Evolutionary conservation across 306 rosid species (phyloP), one percentile per base, ranked within the genome.

Genomic region (Lathyrus oleraceus): DNA sequence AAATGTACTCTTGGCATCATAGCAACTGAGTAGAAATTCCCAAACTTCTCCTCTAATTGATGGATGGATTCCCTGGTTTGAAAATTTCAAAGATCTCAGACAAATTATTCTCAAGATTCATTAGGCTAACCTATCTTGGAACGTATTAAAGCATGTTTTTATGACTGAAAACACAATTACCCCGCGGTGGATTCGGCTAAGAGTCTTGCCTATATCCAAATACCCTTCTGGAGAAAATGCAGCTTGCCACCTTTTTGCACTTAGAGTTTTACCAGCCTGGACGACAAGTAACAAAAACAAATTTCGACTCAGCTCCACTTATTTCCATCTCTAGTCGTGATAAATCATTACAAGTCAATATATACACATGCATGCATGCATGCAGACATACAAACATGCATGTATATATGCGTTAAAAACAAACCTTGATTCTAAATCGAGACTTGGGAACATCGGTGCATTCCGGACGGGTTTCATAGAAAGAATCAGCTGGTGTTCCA

Each of bases 31-130:
- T 69, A 95, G 84, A 86, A 91, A 95, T 63, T 95, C 97, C 97
- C 99, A 95, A 42, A 95, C 99, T 87, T 95, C 99, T 79, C 99
- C 99, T 81, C 99, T 87, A 45, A 95, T 91, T 70, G 92, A 70
- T 71, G 99, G 99, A 78, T 95, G 99, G 53, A 95, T 82, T 64
- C 99, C 99, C 99, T 95, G 66, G 54, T 75, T 81, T 71, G 58
- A 15, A 10, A 65, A 56, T 48, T 65, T 17, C 62, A 64, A 57
- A 8, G 19, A 61, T 25, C 28, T 51, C 40, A 51, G 49, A 65
- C 7, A 59, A 58, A 10, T 62, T 49, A 21, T 28, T 51, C 38
- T 32, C 10, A 35, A 10, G 39, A 35, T 35, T 8, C 39, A 35
- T 35, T 35, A 35, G 10, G 39, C 39, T 35, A 35, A 35, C 39